phyloP scores from a whole-genome alignment of 2,329 filamentous ascomycete species.

The Aspergillus sp. region DNA sequence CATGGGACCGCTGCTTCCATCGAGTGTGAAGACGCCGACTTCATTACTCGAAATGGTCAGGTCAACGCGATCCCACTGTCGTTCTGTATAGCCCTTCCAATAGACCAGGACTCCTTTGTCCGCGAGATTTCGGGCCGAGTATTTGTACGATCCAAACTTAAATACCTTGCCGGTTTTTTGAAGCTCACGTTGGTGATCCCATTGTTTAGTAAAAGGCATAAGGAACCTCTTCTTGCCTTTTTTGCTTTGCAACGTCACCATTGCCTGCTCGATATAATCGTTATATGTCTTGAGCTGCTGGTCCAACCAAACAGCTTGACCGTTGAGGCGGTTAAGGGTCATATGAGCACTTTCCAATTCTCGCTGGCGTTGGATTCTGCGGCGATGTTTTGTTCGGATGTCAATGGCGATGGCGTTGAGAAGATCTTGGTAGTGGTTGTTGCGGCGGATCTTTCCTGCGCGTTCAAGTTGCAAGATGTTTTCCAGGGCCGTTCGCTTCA shows the following conservation, averaged over 20 bases:
- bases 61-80: slow-evolving; percentile 89
- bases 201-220: slow-evolving; percentile 96
- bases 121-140: slow-evolving; percentile 80
- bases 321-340: slow-evolving; percentile 49
- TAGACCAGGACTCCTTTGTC: slow-evolving; percentile 92
- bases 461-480: slow-evolving; percentile 90
- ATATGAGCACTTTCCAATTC: slow-evolving; percentile 69
- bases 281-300: slow-evolving; percentile 97
- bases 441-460: slow-evolving; percentile 76
- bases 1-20: slow-evolving; percentile 87
- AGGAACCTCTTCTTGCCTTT: slow-evolving; percentile 94
- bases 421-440: slow-evolving; percentile 96
- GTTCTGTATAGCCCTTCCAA: slow-evolving; percentile 81
- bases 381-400: slow-evolving; percentile 93
- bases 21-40: slow-evolving; percentile 89
- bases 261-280: slow-evolving; percentile 98
- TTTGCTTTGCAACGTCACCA: slow-evolving; percentile 94
- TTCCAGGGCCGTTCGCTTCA: slow-evolving; percentile 90
- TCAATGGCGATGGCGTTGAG: slow-evolving; percentile 95
- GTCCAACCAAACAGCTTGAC: slow-evolving; percentile 83
- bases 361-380: slow-evolving; percentile 84
- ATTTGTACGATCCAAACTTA: slow-evolving; percentile 98
- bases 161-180: slow-evolving; percentile 89
- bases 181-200: slow-evolving; percentile 96
- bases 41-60: slow-evolving; percentile 92